These are phyloP conservation scores for Trichoderma breve DNA, from an alignment of 2,329 filamentous ascomycete genomes.

Conservation along the genomic window DNA sequence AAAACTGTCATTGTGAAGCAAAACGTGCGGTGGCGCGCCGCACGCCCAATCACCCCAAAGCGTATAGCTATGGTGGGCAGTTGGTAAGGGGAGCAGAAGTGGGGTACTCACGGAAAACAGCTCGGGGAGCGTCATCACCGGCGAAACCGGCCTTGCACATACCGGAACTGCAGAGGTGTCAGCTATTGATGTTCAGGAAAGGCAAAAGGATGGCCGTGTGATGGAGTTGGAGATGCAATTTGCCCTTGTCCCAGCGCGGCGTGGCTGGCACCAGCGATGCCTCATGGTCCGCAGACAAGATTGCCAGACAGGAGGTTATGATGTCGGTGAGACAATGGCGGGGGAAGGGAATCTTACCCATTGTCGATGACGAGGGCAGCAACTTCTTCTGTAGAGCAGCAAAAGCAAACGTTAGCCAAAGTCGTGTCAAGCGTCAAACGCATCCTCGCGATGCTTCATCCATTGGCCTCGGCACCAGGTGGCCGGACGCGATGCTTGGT, in stretches of 20 bases:
- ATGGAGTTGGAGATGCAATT: background rate
- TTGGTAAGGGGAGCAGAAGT: constrained; percentile 32
- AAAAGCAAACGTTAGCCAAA: constrained; percentile 41
- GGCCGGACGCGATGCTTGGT: constrained; percentile 4
- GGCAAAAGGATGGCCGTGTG: background rate
- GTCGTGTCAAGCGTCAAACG: constrained; percentile 17
- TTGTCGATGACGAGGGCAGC: constrained; percentile 99
- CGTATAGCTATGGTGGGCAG: constrained; percentile 21
- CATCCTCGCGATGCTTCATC: background rate
- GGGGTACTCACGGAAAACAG: constrained; percentile 94
- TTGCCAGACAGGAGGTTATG: constrained; percentile 21
- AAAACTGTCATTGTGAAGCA: background rate
- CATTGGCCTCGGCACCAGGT: constrained; percentile 13
- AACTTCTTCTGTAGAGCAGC: constrained; percentile 82
- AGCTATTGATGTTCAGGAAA: background rate
- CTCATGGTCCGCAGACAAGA: constrained; percentile 1
- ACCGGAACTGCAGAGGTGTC: constrained; percentile 72
- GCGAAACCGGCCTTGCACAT: constrained; percentile 99
- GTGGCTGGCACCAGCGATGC: constrained; percentile 7
- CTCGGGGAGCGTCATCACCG: constrained; percentile 99
- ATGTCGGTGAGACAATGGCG: constrained; percentile 38
- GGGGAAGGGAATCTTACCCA: constrained; percentile 76
- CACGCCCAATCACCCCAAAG: constrained; percentile 19
- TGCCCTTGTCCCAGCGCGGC: background rate
- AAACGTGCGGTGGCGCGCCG: constrained; percentile 15